Conservation (phyloP, 495 filamentous ascomycete species). For the Pyronema omphalodes region DNA sequence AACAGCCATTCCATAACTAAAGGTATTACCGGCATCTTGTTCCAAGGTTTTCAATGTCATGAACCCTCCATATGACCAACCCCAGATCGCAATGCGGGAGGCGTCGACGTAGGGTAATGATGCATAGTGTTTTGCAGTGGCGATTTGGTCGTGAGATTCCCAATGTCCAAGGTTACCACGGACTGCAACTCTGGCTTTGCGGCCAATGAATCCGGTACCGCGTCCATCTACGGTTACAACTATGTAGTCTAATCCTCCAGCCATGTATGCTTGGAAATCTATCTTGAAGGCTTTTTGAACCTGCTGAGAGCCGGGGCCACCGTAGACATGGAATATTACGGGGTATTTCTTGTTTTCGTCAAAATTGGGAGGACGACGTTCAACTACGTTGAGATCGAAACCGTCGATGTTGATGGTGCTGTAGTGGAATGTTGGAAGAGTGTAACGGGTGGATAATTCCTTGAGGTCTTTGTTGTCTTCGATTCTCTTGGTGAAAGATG, state of each 20-base stretch:
- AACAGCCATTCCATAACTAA: conserved; percentile 93
- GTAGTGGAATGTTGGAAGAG: conserved; percentile 71
- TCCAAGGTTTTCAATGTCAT: conserved; percentile 94
- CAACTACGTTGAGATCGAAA: conserved; percentile 64
- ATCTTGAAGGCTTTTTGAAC: conserved; percentile 67
- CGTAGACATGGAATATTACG: conserved; percentile 84
- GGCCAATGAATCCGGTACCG: conserved; percentile 80
- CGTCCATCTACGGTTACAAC: conserved; percentile 89
- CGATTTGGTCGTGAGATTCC: conserved; percentile 82
- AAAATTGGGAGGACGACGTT: conserved; percentile 82
- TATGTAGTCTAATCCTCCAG: conserved; percentile 74
- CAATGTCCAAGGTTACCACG: conserved; percentile 68
- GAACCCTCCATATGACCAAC: conserved; percentile 95
- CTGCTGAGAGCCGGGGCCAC: conserved; percentile 72
- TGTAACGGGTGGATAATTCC: conserved; percentile 50
- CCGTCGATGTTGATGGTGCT: conserved; percentile 68
- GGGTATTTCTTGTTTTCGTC: conserved; percentile 72
- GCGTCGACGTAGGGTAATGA: conserved; percentile 68
- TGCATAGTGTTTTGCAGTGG: conserved; percentile 71
- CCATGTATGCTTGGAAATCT: conserved; percentile 81
- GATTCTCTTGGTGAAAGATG: conserved; percentile 43
- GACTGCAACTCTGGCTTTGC: conserved; percentile 61
- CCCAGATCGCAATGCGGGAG: conserved; percentile 78
- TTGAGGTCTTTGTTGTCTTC: conserved; percentile 59
- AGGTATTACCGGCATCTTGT: conserved; percentile 71